Evolutionary conservation across 768 basidiomycete genomes (phyloP).

Genomic region (Suillus ampliporus): DNA sequence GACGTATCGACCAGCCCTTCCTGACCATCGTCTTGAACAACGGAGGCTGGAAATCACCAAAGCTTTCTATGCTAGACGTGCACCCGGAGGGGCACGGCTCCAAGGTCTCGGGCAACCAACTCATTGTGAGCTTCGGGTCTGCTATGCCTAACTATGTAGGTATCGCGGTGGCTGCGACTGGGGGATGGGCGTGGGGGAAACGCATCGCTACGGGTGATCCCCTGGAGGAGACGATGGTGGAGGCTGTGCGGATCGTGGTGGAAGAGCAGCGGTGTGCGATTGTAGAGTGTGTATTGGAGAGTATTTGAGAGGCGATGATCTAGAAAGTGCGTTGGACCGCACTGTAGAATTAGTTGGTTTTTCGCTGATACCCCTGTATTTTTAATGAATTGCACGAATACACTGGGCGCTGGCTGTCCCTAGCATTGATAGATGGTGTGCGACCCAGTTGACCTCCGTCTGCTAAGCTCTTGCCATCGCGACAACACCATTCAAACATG

Average conservation of each 20-base stretch:
- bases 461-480: not conserved
- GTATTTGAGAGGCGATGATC: constrained; percentile 32
- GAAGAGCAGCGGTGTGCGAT: constrained; percentile 65
- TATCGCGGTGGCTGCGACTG: constrained; percentile 71
- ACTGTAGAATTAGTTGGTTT: not conserved
- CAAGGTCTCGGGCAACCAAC: constrained; percentile 46
- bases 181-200: constrained; percentile 67
- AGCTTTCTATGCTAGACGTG: constrained; percentile 65
- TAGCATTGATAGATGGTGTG: not conserved
- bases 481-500: too few relatives aligned
- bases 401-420: not conserved
- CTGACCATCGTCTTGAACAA: constrained; percentile 75
- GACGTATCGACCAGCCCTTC: constrained; percentile 57
- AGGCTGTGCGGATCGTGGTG: constrained; percentile 57
- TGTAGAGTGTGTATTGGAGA: constrained; percentile 61
- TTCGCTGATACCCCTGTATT: not conserved
- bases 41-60: constrained; percentile 73
- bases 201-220: constrained; percentile 35
- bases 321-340: too few relatives aligned
- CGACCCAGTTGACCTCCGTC: not conserved
- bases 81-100: constrained; percentile 65
- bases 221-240: constrained; percentile 43
- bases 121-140: constrained; percentile 71
- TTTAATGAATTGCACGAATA: not conserved
- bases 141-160: constrained; percentile 61